A percentile compares a stretch with the other conserved stretches of the same genome.
Conservation (phyloP, 2,329 filamentous ascomycete genomes). For the Colletotrichum musicola region DNA sequence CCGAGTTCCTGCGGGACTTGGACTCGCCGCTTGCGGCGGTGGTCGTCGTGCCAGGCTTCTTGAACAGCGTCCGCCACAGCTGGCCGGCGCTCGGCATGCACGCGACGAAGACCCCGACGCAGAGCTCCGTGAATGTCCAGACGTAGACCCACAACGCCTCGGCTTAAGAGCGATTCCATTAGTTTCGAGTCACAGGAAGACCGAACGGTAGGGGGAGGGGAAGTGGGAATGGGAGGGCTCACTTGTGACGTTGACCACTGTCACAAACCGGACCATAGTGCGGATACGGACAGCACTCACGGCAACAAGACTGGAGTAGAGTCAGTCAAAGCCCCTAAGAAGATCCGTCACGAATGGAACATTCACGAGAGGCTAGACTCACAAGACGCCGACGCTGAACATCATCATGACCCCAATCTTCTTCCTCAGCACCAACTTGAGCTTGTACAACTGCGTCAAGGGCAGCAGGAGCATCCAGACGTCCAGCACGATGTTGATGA, state of each 20-base stretch:
- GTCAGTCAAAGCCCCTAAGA: no score
- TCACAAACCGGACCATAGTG: background rate
- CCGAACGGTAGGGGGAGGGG: no score
- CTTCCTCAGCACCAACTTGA: slow-evolving; percentile 40
- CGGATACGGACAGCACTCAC: slow-evolving; percentile 7
- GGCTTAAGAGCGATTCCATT: background rate
- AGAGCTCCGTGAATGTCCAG: slow-evolving; percentile 16
- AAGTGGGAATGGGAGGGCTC: no score
- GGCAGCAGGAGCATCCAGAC: slow-evolving; percentile 42
- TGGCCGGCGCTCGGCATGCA: slow-evolving; percentile 12
- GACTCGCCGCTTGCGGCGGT: background rate
- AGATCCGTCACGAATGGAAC: no score
- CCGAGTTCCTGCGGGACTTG: background rate
- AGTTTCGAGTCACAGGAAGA: no score
- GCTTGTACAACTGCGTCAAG: slow-evolving; percentile 35
- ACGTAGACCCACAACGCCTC: slow-evolving; percentile 15
- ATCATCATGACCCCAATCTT: slow-evolving; percentile 37
- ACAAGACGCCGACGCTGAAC: slow-evolving; percentile 11
- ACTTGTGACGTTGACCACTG: background rate
- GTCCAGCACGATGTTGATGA: slow-evolving; percentile 42
- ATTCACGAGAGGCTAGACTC: background rate
- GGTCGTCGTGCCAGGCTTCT: background rate
- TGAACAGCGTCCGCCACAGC: slow-evolving; percentile 6
- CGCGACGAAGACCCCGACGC: slow-evolving; percentile 5
- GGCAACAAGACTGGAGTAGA: background rate